A percentile compares a stretch with the other conserved stretches of the same genome.
phyloP scores from a whole-genome alignment of 805 yeast genomes.

The Blastobotrys muscicola region DNA sequence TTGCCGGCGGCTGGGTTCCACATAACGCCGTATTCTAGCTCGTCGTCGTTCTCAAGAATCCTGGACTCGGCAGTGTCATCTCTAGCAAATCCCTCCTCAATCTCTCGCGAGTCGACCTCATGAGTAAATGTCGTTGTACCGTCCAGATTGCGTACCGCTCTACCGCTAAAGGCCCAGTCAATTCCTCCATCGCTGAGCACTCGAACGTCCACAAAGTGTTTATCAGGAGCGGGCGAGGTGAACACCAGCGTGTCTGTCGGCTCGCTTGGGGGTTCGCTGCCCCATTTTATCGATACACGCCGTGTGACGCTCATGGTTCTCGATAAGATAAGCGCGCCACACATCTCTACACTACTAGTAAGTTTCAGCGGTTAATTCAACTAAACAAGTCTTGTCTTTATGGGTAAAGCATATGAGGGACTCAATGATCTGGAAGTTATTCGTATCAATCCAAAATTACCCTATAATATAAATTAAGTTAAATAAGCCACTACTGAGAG shows the following conservation, averaged over 20 bases:
- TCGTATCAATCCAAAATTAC: background rate
- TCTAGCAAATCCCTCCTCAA: constrained; percentile 4
- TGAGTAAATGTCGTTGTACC: constrained; percentile 9
- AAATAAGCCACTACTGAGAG: too few relatives aligned
- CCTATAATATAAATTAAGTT: background rate
- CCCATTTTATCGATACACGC: constrained; percentile 45
- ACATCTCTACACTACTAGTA: too few relatives aligned
- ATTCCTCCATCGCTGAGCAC: constrained; percentile 4
- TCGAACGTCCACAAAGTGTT: constrained; percentile 40
- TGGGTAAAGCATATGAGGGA: too few relatives aligned
- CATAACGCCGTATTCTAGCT: constrained; percentile 46
- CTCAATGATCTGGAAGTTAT: background rate
- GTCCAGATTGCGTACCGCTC: constrained; percentile 1
- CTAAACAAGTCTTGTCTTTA: too few relatives aligned
- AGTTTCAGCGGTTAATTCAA: too few relatives aligned
- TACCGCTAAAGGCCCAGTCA: constrained; percentile 29
- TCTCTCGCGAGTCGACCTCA: constrained; percentile 12
- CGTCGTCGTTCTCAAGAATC: constrained; percentile 30
- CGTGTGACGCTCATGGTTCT: constrained; percentile 33
- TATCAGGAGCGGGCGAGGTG: constrained; percentile 31
- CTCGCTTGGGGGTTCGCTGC: constrained; percentile 34
- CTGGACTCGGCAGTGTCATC: constrained; percentile 40
- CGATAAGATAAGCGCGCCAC: too few relatives aligned
- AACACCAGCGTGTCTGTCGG: constrained; percentile 41
- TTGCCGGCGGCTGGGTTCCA: constrained; percentile 34